Evolutionary conservation across 257 asterid genomes (phyloP), one percentile per base, ranked within the genome.

Genomic region (Solanum tacnaense): DNA sequence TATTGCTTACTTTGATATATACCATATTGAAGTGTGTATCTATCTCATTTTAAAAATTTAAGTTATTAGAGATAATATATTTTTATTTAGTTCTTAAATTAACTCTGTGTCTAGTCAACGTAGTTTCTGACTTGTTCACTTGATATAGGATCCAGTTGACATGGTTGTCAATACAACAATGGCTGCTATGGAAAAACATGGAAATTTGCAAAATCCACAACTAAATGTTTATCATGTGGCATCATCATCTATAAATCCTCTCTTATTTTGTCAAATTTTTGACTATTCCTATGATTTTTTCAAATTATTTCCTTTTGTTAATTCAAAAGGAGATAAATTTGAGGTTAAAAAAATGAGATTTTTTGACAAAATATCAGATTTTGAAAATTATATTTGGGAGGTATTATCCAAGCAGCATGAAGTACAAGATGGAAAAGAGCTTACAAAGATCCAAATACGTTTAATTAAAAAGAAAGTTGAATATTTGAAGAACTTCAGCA

Each of bases 171-270:
- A 92, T 83, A 78, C 93, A 71, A 89, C 91, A 3, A 88, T 92
- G 18, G 94, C 92, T 35, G 92, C 94, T 5, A 86, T 89, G 6
- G 94, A 91, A 4, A 91, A 93, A 86, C 89, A 90, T 78, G 94
- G 93, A 20, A 72, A 2, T 31, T 2, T 25, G 8, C 9, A 87
- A 11, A 88, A 73, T 34, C 76, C 88, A 16, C 36, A 74, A 13
- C 5, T 84, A 49, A 89, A 85, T 58, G 90, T 91, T 20, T 91
- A 91, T 87, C 94, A 92, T 41, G 89, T 85, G 41, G 90, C 91
- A 32, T 88, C 95, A 3, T 58, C 90, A 41, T 38, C 4, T 23
- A 13, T 34, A 0, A 93, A 93, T 27, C 91, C 93, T 25, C 39
- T 72, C 4, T 20, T 11, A 35, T 36, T 35, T 4, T 35, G 9